Percentiles rank a stretch among this genome's conserved stretches.
Evolutionary conservation across 495 filamentous ascomycete species (phyloP).

Genomic region (Penicillium egyptiacum): DNA sequence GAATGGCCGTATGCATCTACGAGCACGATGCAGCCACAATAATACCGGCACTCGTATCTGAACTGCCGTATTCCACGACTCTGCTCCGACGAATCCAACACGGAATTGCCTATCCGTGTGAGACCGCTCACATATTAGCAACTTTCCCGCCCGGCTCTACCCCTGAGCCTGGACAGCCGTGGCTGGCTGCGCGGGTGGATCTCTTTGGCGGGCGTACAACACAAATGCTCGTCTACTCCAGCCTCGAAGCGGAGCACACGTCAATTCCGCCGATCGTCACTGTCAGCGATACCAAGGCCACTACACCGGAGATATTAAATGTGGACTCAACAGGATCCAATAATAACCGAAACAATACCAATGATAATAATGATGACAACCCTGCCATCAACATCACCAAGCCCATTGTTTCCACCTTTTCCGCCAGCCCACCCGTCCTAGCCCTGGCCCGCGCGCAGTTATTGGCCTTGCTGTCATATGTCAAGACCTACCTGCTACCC

Average conservation of each 20-base stretch:
- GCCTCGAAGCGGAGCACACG: constrained; percentile 45
- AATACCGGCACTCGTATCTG: constrained; percentile 43
- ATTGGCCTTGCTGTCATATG: constrained; percentile 28
- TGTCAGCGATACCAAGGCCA: constrained; percentile 9
- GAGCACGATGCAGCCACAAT: constrained; percentile 43
- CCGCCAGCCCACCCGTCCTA: constrained; percentile 10
- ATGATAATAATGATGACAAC: neutral
- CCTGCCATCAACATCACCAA: neutral
- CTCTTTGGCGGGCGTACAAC: constrained; percentile 58
- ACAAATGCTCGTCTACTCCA: constrained; percentile 59
- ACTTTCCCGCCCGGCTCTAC: constrained; percentile 29
- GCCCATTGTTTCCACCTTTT: constrained; percentile 17
- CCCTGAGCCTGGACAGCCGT: constrained; percentile 29
- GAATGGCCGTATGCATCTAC: constrained; percentile 22
- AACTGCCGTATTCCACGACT: constrained; percentile 57
- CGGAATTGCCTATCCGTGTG: constrained; percentile 36
- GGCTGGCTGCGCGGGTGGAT: constrained; percentile 59
- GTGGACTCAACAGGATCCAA: constrained; percentile 4
- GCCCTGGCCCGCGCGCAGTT: constrained; percentile 30
- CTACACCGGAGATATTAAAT: constrained; percentile 7
- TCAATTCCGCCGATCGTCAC: constrained; percentile 22
- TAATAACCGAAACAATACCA: constrained; percentile 4
- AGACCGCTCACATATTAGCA: constrained; percentile 46
- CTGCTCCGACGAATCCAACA: constrained; percentile 60
- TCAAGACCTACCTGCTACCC: constrained; percentile 29